phyloP scores from a whole-genome alignment of 208 protist genomes.

The Endotrypanum monterogeii region DNA sequence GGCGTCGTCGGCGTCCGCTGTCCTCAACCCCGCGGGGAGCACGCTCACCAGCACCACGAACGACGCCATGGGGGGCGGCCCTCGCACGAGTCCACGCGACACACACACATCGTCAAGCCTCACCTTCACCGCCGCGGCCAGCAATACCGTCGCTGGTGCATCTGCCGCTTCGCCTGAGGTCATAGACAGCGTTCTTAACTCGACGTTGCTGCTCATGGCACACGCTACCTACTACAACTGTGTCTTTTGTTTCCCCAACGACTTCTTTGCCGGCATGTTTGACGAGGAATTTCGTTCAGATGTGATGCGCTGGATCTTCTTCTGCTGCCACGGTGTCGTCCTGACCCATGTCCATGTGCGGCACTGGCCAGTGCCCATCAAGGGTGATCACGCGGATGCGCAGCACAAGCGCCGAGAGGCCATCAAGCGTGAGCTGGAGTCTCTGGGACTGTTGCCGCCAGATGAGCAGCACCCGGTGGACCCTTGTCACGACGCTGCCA shows the following conservation, averaged over 20 bases:
- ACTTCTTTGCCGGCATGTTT: conserved; percentile 71
- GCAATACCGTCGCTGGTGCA: conserved; percentile 35
- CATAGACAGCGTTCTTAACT: conserved; percentile 68
- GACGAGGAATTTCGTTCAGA: conserved; percentile 67
- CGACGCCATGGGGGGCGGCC: not conserved
- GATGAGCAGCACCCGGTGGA: not conserved
- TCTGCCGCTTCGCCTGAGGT: conserved; percentile 36
- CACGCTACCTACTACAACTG: conserved; percentile 68
- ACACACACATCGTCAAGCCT: not conserved
- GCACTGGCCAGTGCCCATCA: conserved; percentile 58
- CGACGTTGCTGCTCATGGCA: conserved; percentile 46
- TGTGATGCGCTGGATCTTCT: conserved; percentile 71
- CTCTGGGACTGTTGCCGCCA: conserved; percentile 4
- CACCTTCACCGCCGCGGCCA: not conserved
- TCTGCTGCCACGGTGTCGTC: conserved; percentile 77
- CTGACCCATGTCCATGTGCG: conserved; percentile 59
- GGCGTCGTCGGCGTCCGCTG: not conserved
- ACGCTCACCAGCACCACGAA: not conserved
- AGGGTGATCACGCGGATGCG: conserved; percentile 31
- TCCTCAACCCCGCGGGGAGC: not conserved
- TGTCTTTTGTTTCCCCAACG: conserved; percentile 80
- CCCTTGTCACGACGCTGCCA: not conserved
- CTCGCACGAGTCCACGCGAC: not conserved
- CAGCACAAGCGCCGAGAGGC: conserved; percentile 6
- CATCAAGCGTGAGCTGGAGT: conserved; percentile 3